These are phyloP conservation scores for Hypoxylon rubiginosum DNA, from an alignment of 2,329 filamentous ascomycete species.

Conservation along the genomic window DNA sequence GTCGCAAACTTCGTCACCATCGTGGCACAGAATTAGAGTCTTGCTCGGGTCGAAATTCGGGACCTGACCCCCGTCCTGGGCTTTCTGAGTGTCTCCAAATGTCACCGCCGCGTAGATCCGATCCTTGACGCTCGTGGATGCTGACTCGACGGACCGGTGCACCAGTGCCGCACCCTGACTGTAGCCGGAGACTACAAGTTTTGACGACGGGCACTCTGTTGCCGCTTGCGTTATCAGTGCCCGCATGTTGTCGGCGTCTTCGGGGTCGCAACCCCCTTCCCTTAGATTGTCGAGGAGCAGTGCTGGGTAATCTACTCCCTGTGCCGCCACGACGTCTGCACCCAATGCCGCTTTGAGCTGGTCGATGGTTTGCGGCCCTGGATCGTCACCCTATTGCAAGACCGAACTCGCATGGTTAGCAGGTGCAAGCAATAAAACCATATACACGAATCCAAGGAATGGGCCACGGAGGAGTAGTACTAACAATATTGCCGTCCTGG, in stretches of 20 bases:
- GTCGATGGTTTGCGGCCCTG: constrained; percentile 47
- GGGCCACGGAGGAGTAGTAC: constrained; percentile 34
- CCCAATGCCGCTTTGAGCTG: constrained; percentile 45
- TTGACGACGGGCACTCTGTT: constrained; percentile 56
- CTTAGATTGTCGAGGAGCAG: constrained; percentile 44
- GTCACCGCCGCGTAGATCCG: constrained; percentile 57
- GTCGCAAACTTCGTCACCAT: constrained; percentile 64
- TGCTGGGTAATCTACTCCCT: constrained; percentile 47
- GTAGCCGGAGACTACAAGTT: constrained; percentile 58
- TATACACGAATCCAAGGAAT: neutral
- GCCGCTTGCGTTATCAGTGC: constrained; percentile 51
- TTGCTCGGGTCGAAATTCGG: constrained; percentile 50
- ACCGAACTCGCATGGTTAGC: constrained; percentile 3
- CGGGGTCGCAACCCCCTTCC: constrained; percentile 50
- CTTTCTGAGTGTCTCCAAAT: constrained; percentile 59
- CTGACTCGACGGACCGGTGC: constrained; percentile 54
- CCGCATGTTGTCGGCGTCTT: constrained; percentile 53
- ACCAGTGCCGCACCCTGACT: constrained; percentile 62
- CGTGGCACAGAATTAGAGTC: constrained; percentile 61
- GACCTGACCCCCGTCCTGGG: constrained; percentile 52
- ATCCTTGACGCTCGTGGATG: constrained; percentile 46
- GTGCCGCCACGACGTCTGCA: constrained; percentile 40
- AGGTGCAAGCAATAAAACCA: neutral
- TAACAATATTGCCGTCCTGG: constrained; percentile 56
- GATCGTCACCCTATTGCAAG: constrained; percentile 42